These are phyloP conservation scores for Davidsoniella neocaledoniae DNA, from an alignment of 2,329 filamentous ascomycete genomes.

Conservation along the genomic window DNA sequence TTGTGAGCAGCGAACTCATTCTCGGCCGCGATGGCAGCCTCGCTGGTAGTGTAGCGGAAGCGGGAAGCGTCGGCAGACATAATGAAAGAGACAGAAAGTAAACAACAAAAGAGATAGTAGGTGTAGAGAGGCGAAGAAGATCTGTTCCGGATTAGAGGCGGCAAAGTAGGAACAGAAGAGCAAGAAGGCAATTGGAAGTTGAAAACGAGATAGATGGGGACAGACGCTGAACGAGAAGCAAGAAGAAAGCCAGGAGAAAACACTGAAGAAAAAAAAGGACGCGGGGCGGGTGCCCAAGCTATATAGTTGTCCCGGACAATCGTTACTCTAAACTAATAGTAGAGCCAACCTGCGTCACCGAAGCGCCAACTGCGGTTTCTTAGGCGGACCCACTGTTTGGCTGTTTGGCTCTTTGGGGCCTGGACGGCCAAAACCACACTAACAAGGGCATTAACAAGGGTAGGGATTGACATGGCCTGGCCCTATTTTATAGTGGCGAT, in stretches of 20 bases:
- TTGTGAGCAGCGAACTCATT: conserved; percentile 86
- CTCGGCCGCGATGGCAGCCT: conserved; percentile 65
- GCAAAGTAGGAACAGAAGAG: background rate
- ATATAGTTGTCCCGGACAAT: background rate
- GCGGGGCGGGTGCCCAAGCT: background rate
- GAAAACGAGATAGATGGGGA: background rate
- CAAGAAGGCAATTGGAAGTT: background rate
- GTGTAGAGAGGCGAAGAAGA: background rate
- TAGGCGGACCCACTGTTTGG: no score
- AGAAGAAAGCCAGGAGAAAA: background rate
- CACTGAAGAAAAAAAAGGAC: background rate
- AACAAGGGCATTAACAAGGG: no score
- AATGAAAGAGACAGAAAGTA: conserved; percentile 14
- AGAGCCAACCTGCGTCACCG: no score
- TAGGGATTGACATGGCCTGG: no score
- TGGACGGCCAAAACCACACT: no score
- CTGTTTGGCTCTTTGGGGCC: no score
- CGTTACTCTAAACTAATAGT: background rate
- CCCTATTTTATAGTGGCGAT: no score
- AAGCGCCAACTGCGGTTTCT: no score
- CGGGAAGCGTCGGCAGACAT: conserved; percentile 44
- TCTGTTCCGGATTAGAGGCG: background rate
- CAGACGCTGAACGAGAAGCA: background rate
- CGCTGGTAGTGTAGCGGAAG: conserved; percentile 63
- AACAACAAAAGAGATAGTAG: background rate